phyloP scores from a whole-genome alignment of 2,329 filamentous ascomycete genomes.

The Colletotrichum siamense region DNA sequence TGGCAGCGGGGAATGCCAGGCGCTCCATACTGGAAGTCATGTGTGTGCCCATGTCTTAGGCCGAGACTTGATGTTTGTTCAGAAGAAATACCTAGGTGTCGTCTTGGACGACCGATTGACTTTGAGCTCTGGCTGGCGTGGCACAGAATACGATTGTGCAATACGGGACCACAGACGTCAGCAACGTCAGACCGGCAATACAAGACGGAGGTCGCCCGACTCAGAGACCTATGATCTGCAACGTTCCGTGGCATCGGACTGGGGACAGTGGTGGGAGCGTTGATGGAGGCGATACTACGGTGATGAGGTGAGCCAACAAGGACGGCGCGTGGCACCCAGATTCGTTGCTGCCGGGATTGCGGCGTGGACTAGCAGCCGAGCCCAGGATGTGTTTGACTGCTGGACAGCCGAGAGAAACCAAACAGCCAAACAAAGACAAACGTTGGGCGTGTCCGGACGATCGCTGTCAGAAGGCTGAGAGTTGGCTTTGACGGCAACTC shows the following conservation, averaged over 20 bases:
- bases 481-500: not conserved
- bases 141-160: not conserved
- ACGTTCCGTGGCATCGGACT: not conserved
- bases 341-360: not conserved
- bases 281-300: constrained; percentile 1
- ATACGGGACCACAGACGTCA: constrained; percentile 1
- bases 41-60: constrained; percentile 11
- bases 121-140: not conserved
- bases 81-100: not conserved
- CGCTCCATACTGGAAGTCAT: not conserved
- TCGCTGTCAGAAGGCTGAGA: not conserved
- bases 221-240: constrained; percentile 1
- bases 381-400: not conserved
- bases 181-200: not conserved
- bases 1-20: not conserved
- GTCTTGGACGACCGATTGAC: not conserved
- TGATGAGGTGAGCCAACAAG: constrained; percentile 7
- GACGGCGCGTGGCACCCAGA: not conserved
- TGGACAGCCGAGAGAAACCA: not conserved
- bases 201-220: constrained; percentile 5
- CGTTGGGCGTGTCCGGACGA: not conserved
- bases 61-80: constrained; percentile 3
- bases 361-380: not conserved
- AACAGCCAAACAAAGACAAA: not conserved
- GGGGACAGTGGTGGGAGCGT: not conserved